Percentiles rank a stretch among this genome's conserved stretches.
Conservation (phyloP, 345 rosid genomes). For the Populus deltoides region DNA sequence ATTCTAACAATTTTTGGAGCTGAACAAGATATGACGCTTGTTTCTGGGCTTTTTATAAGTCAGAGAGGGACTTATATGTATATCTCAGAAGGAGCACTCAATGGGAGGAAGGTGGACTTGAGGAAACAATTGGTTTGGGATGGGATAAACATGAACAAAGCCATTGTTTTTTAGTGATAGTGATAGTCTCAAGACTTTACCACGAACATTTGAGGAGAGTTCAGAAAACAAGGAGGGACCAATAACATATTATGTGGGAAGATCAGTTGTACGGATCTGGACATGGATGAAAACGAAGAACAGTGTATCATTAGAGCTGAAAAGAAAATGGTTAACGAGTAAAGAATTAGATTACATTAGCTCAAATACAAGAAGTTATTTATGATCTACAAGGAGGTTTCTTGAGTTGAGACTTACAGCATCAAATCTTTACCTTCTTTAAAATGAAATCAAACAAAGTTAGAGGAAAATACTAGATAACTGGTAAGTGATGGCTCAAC, state of each 20-base stretch:
- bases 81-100: constrained; percentile 9
- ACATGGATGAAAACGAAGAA: neutral
- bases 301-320: neutral
- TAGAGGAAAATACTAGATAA: neutral
- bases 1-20: constrained; percentile 53
- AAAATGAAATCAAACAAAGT: no score
- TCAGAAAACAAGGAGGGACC: neutral
- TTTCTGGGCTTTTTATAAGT: constrained; percentile 25
- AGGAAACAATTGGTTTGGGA: constrained; percentile 30
- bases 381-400: neutral
- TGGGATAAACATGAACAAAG: constrained; percentile 22
- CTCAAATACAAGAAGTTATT: neutral
- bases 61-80: neutral
- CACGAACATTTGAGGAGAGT: constrained; percentile 2
- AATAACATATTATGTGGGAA: no score
- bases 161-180: neutral
- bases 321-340: neutral
- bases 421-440: neutral
- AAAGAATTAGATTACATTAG: neutral
- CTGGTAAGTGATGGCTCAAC: neutral
- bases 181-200: neutral
- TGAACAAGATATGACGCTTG: constrained; percentile 37
- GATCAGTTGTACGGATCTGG: neutral
- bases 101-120: constrained; percentile 36
- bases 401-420: neutral